Evolutionary conservation across 805 yeast species (phyloP).

Genomic region (Barnettozyma californica): DNA sequence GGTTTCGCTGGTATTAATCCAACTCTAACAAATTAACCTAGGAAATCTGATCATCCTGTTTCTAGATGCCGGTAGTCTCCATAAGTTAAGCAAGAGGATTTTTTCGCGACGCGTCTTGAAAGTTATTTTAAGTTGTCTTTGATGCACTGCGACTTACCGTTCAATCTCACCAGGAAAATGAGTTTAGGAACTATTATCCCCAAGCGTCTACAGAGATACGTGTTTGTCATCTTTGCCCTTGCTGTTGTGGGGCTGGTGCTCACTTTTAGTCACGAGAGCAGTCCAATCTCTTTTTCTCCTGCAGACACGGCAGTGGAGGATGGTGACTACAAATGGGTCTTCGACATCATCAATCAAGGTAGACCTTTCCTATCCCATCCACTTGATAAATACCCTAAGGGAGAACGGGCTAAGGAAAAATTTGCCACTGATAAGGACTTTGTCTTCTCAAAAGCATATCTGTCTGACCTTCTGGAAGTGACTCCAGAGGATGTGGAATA

Average conservation of each 20-base stretch:
- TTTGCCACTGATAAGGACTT: conserved; percentile 37
- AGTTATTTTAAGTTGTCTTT: background rate
- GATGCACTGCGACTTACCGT: background rate
- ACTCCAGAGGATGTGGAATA: conserved; percentile 29
- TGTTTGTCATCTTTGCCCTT: background rate
- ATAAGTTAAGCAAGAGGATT: no score
- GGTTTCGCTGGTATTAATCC: no score
- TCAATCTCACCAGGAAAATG: background rate
- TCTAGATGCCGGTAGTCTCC: no score
- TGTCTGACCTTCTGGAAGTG: conserved; percentile 39
- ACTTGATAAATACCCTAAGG: conserved; percentile 38
- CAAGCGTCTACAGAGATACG: conserved; percentile 3
- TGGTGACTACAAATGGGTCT: conserved; percentile 21
- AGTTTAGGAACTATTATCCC: background rate
- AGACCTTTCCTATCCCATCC: conserved; percentile 34
- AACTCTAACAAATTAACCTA: no score
- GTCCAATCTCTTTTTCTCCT: background rate
- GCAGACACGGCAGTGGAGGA: background rate
- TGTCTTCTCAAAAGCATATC: conserved; percentile 40
- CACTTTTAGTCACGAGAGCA: background rate
- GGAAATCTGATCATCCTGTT: no score
- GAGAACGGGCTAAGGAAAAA: conserved; percentile 38
- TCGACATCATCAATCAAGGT: conserved; percentile 25
- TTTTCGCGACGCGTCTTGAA: background rate
- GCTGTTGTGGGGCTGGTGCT: background rate